Evolutionary conservation across 106 monocot genomes (phyloP), one percentile per base, ranked within the genome.

Genomic region (Alisma plantagoaquatica): DNA sequence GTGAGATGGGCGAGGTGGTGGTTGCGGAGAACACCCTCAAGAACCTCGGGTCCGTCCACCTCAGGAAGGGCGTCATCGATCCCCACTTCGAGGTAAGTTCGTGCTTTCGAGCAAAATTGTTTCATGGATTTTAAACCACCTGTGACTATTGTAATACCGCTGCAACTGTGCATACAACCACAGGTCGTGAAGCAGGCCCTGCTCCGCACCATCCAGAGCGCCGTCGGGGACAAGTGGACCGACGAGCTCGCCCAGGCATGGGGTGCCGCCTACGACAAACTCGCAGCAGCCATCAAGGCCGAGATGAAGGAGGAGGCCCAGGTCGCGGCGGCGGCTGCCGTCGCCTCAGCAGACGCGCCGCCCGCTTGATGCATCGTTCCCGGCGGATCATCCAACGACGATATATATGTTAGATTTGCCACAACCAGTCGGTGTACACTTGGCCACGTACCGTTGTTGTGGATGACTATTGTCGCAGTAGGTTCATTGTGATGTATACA

Each of bases 251-350:
- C 22, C 15, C 14, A 22, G 2, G 56, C 56, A 3, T 56, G 56
- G 56, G 33, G 23, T 14, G 38, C n/a, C 4, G 56, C 56, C 17
- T 56, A 21, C 15, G 56, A 56, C 8, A 33, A 56, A 18, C 41
- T 56, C 38, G 56, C 56, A 15, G 33, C 33, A 8, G 56, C 56
- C 56, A 56, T 56, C 56, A 56, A 56, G 38, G 23, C 21, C 16
- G 53, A 53, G 53, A 53, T 53, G 53, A 53, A 53, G 9, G 2
- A 51, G 12, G 19, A 51, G 29, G 46, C 46, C 46, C 6, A 43
- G n/a, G n/a, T n/a, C n/a, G n/a, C n/a, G n/a, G n/a, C n/a, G n/a
- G n/a, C n/a, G n/a, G n/a, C n/a, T n/a, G n/a, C n/a, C n/a, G n/a
- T n/a, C n/a, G n/a, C n/a, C n/a, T n/a, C n/a, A n/a, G n/a, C n/a